Evolutionary conservation across 2,329 filamentous ascomycete genomes (phyloP), one percentile per base, ranked within the genome.

Genomic region (Fusarium floridanum): DNA sequence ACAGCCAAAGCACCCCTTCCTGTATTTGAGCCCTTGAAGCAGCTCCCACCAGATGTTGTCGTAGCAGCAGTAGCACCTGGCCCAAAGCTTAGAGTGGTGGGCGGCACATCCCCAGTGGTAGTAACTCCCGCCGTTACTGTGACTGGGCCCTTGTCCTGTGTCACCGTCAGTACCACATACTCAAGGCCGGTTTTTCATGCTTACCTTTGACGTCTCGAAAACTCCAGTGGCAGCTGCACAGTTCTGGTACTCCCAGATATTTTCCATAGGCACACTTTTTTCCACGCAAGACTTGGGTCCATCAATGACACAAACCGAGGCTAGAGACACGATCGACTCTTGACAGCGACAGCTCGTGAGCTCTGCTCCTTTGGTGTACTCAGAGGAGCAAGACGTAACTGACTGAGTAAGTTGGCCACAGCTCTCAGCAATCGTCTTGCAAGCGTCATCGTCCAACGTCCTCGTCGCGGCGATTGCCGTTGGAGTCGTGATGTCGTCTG

Each of bases 161-260:
- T 50, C 45, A 12, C 16, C 24, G 45, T 50, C 17, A 50, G 45
- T 29, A 17, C 45, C 9, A 50, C 24, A 29, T 17, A 10, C 39
- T 59, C 17, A 66, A 37, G 12, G 6, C 11, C 14, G 37, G 20
- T 3, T 0, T 11, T 9, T n/a, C 37, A 12, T 5, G 9, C 63
- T 11, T 57, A 69, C 67, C 22, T 16, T 32, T 41, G 67, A 16
- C 6, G 63, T 50, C 12, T 24, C 9, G 1, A 50, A 17, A 16
- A 43, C 20, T 16, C 27, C 67, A 34, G 60, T 65, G 2, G 60
- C 65, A n/a, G 60, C 68, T 6, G 37, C 61, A n/a, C 68, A 71
- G 29, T 68, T 71, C 6, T 34, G 50, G n/a, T 65, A 71, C 32
- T 71, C 68, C 68, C 65, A 71, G 14, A 71, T 68, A 24, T 64